Evolutionary conservation across 1,284 basidiomycete species (phyloP), one percentile per base, ranked within the genome.

Genomic region (Leccinum pachyderme): DNA sequence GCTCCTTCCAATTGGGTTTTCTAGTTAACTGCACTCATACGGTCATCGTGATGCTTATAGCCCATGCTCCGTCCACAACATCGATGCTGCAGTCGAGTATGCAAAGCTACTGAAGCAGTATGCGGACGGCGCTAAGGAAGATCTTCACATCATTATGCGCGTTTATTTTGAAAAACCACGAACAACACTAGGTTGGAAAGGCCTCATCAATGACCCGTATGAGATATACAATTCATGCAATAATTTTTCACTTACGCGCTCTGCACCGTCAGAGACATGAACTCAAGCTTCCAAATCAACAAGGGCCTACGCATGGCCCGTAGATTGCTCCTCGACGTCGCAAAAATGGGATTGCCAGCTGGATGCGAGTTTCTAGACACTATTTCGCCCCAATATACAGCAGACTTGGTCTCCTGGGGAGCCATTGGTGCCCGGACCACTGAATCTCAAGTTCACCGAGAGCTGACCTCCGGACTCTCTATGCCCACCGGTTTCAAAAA

Each of bases 171-270:
- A 96, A 68, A 96, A 96, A 76, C 95, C 95, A 1, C 81, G 96
- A 44, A 98, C 96, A 11, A 98, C 96, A 0, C 89, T 98, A 52
- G 95, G 95, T 18, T 98, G 96, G 96, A 98, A 98, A 73, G 96
- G 96, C 50, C 84, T 99, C 60, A 98, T 99, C 77, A 99, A 98
- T 70, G 91, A 94, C 68, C 93, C 93, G 67, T 69, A 56, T 12
- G 67, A 7, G 24, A 13, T 24, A 2, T 37, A n/a, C 27, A 41
- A 27, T 27, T 13, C 18, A 41, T 12, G 6, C 27, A 8, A 9
- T 22, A 9, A 5, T 32, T 18, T 31, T 39, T 49, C 39, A 45
- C 44, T 59, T n/a, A 58, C 25, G 39, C 18, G 0, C 33, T 8
- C 1, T 7, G 33, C 22, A 5, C 33, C 12, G 0, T 32, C 49